phyloP scores from a whole-genome alignment of 225 moss, liverwort and hornwort species.

The Physcomitrellopsis africana region DNA sequence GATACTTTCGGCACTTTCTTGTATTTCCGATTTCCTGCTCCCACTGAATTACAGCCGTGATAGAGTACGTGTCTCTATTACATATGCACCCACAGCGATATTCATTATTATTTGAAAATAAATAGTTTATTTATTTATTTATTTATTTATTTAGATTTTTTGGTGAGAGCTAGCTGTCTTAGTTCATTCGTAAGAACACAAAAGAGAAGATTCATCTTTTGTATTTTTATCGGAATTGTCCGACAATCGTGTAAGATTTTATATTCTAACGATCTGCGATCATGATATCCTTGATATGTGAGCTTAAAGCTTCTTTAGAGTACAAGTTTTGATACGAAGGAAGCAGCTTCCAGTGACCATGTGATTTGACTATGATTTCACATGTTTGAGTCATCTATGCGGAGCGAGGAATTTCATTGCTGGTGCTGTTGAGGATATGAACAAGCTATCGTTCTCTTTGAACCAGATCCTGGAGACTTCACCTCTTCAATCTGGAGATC shows the following conservation, averaged over 20 bases:
- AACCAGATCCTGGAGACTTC: neutral
- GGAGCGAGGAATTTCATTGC: neutral
- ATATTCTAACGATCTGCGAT: neutral
- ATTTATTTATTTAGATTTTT: no score
- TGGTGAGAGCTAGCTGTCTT: no score
- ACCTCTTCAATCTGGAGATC: conserved; percentile 12
- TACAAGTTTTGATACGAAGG: neutral
- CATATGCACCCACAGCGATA: neutral
- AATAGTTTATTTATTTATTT: neutral
- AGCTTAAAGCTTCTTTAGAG: neutral
- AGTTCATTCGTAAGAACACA: no score
- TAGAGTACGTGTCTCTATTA: neutral
- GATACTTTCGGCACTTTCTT: neutral
- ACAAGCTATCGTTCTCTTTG: neutral
- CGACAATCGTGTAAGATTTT: no score
- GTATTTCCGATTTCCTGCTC: neutral
- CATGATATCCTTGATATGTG: neutral
- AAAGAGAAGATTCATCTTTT: no score
- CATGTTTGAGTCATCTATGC: no score
- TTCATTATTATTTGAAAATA: neutral
- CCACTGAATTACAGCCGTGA: neutral
- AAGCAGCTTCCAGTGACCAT: neutral
- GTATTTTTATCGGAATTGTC: no score
- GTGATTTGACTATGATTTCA: neutral
- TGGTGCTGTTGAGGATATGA: neutral